A percentile compares a stretch with the other conserved stretches of the same genome.
phyloP scores from a whole-genome alignment of 257 asterid species.

The Solanum paucissectum region DNA sequence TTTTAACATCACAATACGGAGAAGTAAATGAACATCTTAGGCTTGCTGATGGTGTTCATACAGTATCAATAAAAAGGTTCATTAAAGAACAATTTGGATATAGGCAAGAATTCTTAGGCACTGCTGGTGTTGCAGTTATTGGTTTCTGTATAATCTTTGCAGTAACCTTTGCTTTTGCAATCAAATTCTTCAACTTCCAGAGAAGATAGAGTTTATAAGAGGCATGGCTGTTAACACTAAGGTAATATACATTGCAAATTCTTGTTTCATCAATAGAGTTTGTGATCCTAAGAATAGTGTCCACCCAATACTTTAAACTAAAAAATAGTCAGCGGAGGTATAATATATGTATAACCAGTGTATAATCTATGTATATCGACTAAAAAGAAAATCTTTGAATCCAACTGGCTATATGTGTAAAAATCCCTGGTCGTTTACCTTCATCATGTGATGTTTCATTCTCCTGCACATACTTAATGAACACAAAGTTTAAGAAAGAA shows the following conservation, averaged over 20 bases:
- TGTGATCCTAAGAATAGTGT: background rate
- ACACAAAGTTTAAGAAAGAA: background rate
- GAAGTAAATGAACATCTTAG: slow-evolving; percentile 33
- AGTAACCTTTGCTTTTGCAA: slow-evolving; percentile 59
- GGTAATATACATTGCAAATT: background rate
- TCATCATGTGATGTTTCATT: background rate
- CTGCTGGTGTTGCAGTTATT: slow-evolving; percentile 49
- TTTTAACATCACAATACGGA: slow-evolving; percentile 74
- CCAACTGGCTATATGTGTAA: background rate
- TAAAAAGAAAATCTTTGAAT: background rate
- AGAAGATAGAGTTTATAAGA: slow-evolving; percentile 30
- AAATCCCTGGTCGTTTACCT: background rate
- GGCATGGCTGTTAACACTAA: background rate
- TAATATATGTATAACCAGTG: background rate
- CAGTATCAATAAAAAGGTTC: slow-evolving; percentile 41
- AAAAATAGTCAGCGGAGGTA: background rate
- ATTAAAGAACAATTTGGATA: slow-evolving; percentile 55
- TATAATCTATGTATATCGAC: background rate
- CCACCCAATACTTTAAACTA: background rate
- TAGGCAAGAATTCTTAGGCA: slow-evolving; percentile 54
- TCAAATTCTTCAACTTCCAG: slow-evolving; percentile 68
- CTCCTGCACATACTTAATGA: background rate
- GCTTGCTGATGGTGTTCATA: slow-evolving; percentile 43
- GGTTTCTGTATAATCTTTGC: slow-evolving; percentile 57
- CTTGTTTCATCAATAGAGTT: background rate